These are phyloP conservation scores for Cladosporium sp. DNA, from an alignment of 2,329 filamentous ascomycete genomes.

Conservation along the genomic window DNA sequence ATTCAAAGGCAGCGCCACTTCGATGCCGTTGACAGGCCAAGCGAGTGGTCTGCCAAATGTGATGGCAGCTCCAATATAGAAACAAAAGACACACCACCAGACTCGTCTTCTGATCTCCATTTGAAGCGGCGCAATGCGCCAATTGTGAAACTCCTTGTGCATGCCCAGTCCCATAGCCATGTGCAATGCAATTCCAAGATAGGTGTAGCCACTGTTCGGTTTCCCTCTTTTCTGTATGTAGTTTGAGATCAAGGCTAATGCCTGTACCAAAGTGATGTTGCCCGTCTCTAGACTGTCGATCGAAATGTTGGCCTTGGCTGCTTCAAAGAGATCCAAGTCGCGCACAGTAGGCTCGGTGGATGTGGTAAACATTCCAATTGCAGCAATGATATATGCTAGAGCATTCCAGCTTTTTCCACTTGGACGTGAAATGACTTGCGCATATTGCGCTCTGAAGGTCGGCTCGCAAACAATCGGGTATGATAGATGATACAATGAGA, in stretches of 20 bases:
- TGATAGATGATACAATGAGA: constrained; percentile 42
- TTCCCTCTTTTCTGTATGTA: constrained; percentile 49
- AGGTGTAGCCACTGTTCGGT: constrained; percentile 48
- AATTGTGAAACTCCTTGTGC: constrained; percentile 47
- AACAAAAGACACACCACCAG: constrained; percentile 39
- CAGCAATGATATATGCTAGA: constrained; percentile 42
- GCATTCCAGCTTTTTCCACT: constrained; percentile 42
- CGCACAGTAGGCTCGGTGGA: constrained; percentile 35
- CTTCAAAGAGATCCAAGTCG: constrained; percentile 41
- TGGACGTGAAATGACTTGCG: constrained; percentile 40
- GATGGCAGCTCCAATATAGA: constrained; percentile 47
- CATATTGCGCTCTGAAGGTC: constrained; percentile 44
- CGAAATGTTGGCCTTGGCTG: constrained; percentile 43
- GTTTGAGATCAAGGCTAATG: constrained; percentile 44
- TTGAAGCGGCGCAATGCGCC: constrained; percentile 39
- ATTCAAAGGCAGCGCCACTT: constrained; percentile 41
- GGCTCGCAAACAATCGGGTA: constrained; percentile 47
- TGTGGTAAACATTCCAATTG: constrained; percentile 41
- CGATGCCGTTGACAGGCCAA: constrained; percentile 41
- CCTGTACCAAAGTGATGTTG: constrained; percentile 46
- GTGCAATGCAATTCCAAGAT: constrained; percentile 44
- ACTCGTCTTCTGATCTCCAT: constrained; percentile 33
- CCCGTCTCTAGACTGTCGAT: constrained; percentile 46
- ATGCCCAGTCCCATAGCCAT: constrained; percentile 48
- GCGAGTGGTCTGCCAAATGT: constrained; percentile 47